Percentiles rank a stretch among this genome's conserved stretches.
Evolutionary conservation across 768 basidiomycete species (phyloP).

Genomic region (Lactarius sanguifluus): DNA sequence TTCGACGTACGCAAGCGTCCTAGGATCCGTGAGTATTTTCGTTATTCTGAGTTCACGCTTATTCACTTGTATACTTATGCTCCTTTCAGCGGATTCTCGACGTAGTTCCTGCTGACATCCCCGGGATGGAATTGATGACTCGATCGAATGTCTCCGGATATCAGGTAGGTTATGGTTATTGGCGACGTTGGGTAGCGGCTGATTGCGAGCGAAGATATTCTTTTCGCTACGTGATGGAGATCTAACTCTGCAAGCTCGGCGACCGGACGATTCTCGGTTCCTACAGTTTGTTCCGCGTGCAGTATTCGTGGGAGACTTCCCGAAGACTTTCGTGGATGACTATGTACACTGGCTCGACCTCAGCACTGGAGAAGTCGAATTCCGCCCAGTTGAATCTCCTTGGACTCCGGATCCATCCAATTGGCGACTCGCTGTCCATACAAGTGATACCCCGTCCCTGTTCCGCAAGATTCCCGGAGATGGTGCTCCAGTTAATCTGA

Average conservation of each 20-base stretch:
- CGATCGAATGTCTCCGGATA: not conserved
- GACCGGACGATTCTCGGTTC: not conserved
- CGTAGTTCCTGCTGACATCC: not conserved
- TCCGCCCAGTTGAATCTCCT: constrained; percentile 19
- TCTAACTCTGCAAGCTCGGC: constrained; percentile 1
- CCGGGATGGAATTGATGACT: not conserved
- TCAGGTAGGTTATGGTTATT: not conserved
- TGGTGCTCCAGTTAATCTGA: too few relatives aligned
- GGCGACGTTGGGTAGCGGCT: not conserved
- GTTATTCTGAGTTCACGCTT: not conserved
- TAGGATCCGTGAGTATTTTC: constrained; percentile 1
- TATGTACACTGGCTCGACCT: constrained; percentile 39
- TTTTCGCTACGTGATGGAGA: not conserved
- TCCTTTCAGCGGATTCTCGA: not conserved
- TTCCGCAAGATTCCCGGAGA: not conserved
- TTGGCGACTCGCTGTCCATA: not conserved
- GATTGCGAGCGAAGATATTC: not conserved
- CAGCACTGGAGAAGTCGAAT: constrained; percentile 32
- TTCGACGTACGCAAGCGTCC: constrained; percentile 7
- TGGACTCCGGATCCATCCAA: constrained; percentile 32
- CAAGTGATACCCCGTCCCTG: not conserved
- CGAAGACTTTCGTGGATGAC: constrained; percentile 29
- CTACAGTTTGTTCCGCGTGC: constrained; percentile 38
- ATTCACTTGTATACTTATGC: not conserved
- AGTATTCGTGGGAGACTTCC: constrained; percentile 36